These are phyloP conservation scores for Leccinum incarnatum DNA, from an alignment of 768 basidiomycete genomes.

Conservation along the genomic window DNA sequence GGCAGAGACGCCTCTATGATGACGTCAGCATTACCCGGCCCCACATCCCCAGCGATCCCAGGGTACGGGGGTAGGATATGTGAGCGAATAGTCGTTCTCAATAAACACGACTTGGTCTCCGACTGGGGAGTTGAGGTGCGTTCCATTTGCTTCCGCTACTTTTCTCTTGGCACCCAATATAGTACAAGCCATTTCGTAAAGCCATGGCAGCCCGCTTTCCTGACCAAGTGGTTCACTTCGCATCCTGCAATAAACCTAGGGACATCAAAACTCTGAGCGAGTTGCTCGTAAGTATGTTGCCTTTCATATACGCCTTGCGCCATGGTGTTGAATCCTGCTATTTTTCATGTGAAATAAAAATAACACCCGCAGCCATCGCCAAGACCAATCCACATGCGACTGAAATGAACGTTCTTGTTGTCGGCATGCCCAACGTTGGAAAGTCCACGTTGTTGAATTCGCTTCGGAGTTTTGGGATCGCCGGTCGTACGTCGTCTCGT, in stretches of 20 bases:
- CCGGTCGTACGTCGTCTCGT: slow-evolving; percentile 62
- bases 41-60: slow-evolving; percentile 3
- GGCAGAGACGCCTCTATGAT: slow-evolving; percentile 51
- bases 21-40: slow-evolving; percentile 33
- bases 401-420: slow-evolving; percentile 85
- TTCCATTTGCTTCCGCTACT: slow-evolving; percentile 8
- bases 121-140: slow-evolving; percentile 82
- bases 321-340: background rate
- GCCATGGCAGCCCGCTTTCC: slow-evolving; percentile 73
- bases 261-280: slow-evolving; percentile 65
- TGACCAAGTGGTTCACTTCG: slow-evolving; percentile 65
- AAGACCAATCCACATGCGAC: slow-evolving; percentile 65
- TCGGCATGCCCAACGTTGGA: slow-evolving; percentile 99
- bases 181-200: slow-evolving; percentile 62
- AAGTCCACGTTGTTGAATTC: slow-evolving; percentile 95
- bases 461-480: slow-evolving; percentile 80
- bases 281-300: slow-evolving; percentile 69
- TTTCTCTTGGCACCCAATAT: slow-evolving; percentile 10
- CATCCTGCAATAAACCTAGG: slow-evolving; percentile 64
- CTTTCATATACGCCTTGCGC: background rate
- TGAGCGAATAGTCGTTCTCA: slow-evolving; percentile 87
- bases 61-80: slow-evolving; percentile 43
- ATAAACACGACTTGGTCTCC: slow-evolving; percentile 90
- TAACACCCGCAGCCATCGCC: slow-evolving; percentile 53
- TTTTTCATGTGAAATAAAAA: slow-evolving; percentile 2